These are phyloP conservation scores for Pezicula rhizophila DNA, from an alignment of 2,329 filamentous ascomycete genomes.

Conservation along the genomic window DNA sequence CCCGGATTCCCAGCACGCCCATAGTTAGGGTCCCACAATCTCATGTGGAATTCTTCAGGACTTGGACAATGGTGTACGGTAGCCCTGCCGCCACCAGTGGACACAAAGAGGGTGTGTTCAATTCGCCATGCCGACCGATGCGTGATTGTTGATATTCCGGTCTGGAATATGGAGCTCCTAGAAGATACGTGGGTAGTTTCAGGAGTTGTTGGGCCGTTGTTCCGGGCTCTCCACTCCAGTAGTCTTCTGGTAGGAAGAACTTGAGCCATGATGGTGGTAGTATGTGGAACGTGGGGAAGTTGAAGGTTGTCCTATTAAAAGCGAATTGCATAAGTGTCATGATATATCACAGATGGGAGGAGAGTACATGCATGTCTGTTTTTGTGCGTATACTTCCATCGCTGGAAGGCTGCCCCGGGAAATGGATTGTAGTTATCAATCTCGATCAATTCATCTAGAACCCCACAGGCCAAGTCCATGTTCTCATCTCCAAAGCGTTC, in stretches of 20 bases:
- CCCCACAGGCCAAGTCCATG: slow-evolving; percentile 36
- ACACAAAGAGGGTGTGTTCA: slow-evolving; percentile 12
- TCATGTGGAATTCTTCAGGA: slow-evolving; percentile 8
- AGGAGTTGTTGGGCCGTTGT: not conserved
- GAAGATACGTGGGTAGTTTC: not conserved
- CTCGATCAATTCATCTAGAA: slow-evolving; percentile 42
- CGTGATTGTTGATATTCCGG: not conserved
- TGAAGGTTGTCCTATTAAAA: slow-evolving; percentile 29
- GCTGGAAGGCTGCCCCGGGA: slow-evolving; percentile 38
- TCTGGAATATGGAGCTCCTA: not conserved
- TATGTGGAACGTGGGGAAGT: slow-evolving; percentile 41
- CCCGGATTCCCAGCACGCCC: slow-evolving; percentile 6
- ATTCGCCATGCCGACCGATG: slow-evolving; percentile 8
- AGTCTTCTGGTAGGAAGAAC: slow-evolving; percentile 35
- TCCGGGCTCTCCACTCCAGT: slow-evolving; percentile 29
- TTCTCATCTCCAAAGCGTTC: slow-evolving; percentile 40
- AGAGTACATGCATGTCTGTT: slow-evolving; percentile 33
- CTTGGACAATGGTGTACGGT: slow-evolving; percentile 6
- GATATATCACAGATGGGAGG: not conserved
- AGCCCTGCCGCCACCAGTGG: slow-evolving; percentile 4
- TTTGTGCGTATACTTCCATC: slow-evolving; percentile 40
- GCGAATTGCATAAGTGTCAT: not conserved
- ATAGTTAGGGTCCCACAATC: slow-evolving; percentile 7
- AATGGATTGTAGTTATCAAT: slow-evolving; percentile 39
- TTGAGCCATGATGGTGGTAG: slow-evolving; percentile 37